Percentiles rank a stretch among this genome's conserved stretches.
These are phyloP conservation scores for Incumbomyces lentus DNA, from an alignment of 2,329 filamentous ascomycete species.

Conservation along the genomic window DNA sequence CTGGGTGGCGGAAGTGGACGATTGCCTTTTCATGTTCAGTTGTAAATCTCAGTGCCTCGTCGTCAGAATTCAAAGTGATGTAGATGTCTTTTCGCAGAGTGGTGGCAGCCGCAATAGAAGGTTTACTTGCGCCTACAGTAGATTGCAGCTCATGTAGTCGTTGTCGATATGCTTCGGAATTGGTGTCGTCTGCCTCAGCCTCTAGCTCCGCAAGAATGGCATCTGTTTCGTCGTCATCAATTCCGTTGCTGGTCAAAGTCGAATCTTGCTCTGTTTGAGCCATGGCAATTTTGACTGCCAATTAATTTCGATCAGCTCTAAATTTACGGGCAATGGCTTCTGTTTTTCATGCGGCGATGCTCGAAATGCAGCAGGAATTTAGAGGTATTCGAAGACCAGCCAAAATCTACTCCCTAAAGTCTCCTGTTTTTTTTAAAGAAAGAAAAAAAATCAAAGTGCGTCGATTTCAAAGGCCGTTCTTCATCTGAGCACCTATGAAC, in stretches of 20 bases:
- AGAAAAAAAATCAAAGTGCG: no score
- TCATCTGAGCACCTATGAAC: no score
- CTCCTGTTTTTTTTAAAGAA: no score
- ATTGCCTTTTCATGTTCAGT: slow-evolving; percentile 48
- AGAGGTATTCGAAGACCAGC: no score
- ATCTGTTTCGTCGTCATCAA: slow-evolving; percentile 46
- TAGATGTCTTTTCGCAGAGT: slow-evolving; percentile 22
- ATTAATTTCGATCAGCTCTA: no score
- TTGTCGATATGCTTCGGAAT: slow-evolving; percentile 8
- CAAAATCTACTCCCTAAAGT: no score
- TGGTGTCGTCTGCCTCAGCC: slow-evolving; percentile 42
- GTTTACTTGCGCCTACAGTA: background rate
- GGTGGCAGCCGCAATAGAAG: background rate
- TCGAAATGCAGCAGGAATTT: no score
- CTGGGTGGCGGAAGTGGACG: slow-evolving; percentile 55
- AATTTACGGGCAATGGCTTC: no score
- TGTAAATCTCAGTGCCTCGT: slow-evolving; percentile 49
- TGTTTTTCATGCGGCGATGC: no score
- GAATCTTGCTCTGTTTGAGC: background rate
- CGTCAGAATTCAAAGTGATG: slow-evolving; percentile 40
- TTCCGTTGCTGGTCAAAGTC: background rate
- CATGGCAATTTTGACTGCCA: no score
- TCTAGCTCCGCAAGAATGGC: slow-evolving; percentile 49
- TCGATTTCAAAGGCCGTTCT: no score
- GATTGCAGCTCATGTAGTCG: slow-evolving; percentile 13